These are phyloP conservation scores for Boletus smithii DNA, from an alignment of 1,284 basidiomycete species.

Conservation along the genomic window DNA sequence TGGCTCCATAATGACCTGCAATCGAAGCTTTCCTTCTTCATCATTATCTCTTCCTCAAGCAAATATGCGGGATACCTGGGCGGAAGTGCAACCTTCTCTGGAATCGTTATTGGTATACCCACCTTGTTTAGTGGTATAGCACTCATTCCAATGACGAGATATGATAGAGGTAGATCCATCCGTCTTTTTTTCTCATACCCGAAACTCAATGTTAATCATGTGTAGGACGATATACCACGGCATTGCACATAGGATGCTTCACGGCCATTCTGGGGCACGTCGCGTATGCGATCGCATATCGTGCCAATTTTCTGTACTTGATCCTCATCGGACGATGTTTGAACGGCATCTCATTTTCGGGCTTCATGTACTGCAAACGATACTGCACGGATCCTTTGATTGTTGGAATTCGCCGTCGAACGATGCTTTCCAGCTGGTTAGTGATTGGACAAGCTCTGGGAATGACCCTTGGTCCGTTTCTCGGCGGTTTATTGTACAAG, in stretches of 20 bases:
- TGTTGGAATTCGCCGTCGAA: conserved; percentile 61
- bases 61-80: conserved; percentile 61
- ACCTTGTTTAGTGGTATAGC: conserved; percentile 39
- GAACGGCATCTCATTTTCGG: conserved; percentile 43
- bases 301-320: conserved; percentile 44
- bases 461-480: conserved; percentile 59
- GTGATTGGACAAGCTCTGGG: conserved; percentile 64
- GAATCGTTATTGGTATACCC: conserved; percentile 64
- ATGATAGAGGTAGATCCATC: conserved; percentile 48
- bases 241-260: conserved; percentile 44
- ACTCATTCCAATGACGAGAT: conserved; percentile 54
- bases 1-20: too few relatives aligned
- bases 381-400: conserved; percentile 65
- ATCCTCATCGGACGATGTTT: conserved; percentile 49
- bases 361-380: conserved; percentile 54
- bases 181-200: not conserved
- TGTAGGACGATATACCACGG: conserved; percentile 49
- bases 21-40: conserved; percentile 60
- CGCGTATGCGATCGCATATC: conserved; percentile 46
- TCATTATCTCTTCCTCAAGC: conserved; percentile 64
- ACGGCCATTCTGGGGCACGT: conserved; percentile 43
- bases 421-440: conserved; percentile 60
- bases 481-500: conserved; percentile 60
- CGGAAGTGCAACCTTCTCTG: conserved; percentile 63
- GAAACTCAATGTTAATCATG: conserved; percentile 1